Evolutionary conservation across 352 stramenopile species (phyloP).

Genomic region (Paralagenidium karlingii): DNA sequence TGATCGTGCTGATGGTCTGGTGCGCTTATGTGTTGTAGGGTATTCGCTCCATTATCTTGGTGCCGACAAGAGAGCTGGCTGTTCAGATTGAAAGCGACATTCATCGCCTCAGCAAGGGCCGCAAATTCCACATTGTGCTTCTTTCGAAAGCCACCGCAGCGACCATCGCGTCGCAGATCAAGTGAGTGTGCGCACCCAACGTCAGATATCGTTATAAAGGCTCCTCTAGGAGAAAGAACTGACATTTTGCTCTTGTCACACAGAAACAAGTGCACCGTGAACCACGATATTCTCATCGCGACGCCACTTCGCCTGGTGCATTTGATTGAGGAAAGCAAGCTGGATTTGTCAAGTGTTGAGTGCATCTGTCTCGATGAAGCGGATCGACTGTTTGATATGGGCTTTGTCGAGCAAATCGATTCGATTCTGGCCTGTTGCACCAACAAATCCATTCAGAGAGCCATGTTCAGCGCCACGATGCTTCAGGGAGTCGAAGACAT

Average conservation of each 20-base stretch:
- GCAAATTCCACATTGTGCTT: conserved; percentile 81
- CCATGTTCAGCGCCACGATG: conserved; percentile 98
- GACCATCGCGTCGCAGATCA: conserved; percentile 56
- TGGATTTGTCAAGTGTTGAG: conserved; percentile 81
- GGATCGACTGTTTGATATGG: conserved; percentile 96
- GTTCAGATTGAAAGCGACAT: conserved; percentile 96
- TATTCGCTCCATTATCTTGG: conserved; percentile 91
- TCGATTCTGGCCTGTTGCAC: conserved; percentile 90
- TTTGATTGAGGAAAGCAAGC: conserved; percentile 68
- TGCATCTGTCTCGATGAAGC: conserved; percentile 98
- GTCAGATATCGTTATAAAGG: neutral
- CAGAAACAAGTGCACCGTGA: conserved; percentile 58
- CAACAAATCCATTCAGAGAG: conserved; percentile 78
- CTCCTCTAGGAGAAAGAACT: neutral
- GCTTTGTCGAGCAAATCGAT: conserved; percentile 96
- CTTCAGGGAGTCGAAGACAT: conserved; percentile 90
- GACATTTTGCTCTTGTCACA: conserved; percentile 5
- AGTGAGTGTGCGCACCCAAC: conserved; percentile 12
- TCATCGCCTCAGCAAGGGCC: conserved; percentile 73
- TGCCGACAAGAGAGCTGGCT: conserved; percentile 95
- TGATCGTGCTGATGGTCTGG: too few species aligned
- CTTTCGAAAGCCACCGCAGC: conserved; percentile 89
- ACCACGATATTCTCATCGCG: conserved; percentile 92
- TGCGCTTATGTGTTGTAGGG: conserved; percentile 13
- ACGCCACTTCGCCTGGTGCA: conserved; percentile 94